Evolutionary conservation across 2,329 filamentous ascomycete species (phyloP).

Genomic region (Fusarium incarnatum): DNA sequence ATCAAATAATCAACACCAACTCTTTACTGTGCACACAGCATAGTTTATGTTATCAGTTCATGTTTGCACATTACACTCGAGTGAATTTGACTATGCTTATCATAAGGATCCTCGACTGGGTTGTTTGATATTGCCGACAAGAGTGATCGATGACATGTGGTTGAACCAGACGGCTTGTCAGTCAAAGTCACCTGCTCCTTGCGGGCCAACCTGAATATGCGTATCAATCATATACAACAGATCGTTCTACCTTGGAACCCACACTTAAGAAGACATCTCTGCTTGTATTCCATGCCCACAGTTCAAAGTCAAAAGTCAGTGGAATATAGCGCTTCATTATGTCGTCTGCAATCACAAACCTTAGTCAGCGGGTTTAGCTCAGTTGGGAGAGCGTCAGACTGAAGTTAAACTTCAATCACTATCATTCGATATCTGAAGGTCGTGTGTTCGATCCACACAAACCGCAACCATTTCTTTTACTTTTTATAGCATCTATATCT

Average conservation of each 20-base stretch:
- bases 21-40: not conserved
- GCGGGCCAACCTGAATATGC: not conserved
- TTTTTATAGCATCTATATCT: not conserved
- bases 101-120: not conserved
- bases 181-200: not conserved
- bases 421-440: slow-evolving; percentile 30
- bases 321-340: fast-evolving
- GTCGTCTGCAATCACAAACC: not conserved
- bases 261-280: not conserved
- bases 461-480: slow-evolving; percentile 4
- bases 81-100: not conserved
- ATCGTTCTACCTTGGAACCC: not conserved
- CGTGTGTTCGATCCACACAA: slow-evolving; percentile 36
- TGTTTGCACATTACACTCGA: not conserved
- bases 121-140: not conserved
- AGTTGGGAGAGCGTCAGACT: slow-evolving; percentile 38
- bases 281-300: too few relatives aligned
- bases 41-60: not conserved
- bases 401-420: slow-evolving; percentile 28
- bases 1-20: too few relatives aligned
- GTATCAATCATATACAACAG: not conserved
- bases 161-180: not conserved
- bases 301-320: fast-evolving
- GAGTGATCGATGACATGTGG: not conserved
- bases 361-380: slow-evolving; percentile 37